phyloP scores from a whole-genome alignment of 306 rosid species.

The Lablab purpureus region DNA sequence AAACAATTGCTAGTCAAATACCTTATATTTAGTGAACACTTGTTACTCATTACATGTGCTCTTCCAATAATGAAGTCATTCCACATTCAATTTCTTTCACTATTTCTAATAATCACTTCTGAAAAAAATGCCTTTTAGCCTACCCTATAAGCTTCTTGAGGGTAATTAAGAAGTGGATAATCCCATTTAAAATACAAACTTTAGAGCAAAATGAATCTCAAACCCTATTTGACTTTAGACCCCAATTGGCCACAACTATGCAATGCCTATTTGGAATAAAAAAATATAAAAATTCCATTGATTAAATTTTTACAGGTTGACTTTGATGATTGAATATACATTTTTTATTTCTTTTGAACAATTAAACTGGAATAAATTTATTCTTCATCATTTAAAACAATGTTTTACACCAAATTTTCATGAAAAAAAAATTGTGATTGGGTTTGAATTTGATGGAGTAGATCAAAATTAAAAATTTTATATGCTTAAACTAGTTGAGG shows the following conservation, averaged over 20 bases:
- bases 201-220: background rate
- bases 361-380: background rate
- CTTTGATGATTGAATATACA: background rate
- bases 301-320: background rate
- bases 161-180: background rate
- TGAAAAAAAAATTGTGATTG: background rate
- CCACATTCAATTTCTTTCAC: background rate
- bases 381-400: background rate
- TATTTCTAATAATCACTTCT: background rate
- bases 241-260: background rate
- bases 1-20: background rate
- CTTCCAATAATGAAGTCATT: background rate
- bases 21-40: background rate
- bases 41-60: background rate
- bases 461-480: background rate
- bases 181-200: background rate
- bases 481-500: background rate
- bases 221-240: background rate
- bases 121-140: background rate
- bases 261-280: background rate
- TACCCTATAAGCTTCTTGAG: background rate
- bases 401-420: background rate
- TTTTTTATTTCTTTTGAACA: background rate
- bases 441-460: background rate
- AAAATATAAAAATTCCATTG: too few relatives aligned